Conservation (phyloP, 1,284 basidiomycete species). For the Takashimella koratensis region DNA sequence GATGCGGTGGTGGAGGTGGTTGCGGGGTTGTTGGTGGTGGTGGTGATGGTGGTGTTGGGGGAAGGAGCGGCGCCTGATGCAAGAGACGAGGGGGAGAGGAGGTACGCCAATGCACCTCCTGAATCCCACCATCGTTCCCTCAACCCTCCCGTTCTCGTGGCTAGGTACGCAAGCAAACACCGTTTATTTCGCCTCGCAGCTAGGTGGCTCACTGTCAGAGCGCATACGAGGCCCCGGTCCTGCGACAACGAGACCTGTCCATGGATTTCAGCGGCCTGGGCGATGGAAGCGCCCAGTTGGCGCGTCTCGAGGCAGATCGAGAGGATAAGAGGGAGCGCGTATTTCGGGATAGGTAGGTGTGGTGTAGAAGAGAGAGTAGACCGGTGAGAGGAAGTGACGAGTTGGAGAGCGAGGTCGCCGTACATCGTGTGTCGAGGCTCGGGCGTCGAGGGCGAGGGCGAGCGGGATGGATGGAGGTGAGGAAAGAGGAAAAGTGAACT, state of each 20-base stretch:
- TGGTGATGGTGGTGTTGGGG: background rate
- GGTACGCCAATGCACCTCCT: slow-evolving; percentile 82
- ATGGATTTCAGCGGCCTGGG: slow-evolving; percentile 34
- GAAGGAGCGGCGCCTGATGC: slow-evolving; percentile 20
- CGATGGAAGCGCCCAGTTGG: slow-evolving; percentile 61
- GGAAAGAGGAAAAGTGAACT: background rate
- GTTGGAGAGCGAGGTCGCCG: slow-evolving; percentile 77
- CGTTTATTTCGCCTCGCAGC: slow-evolving; percentile 87
- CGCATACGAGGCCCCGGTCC: slow-evolving; percentile 56
- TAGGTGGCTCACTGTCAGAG: slow-evolving; percentile 80
- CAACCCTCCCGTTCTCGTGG: slow-evolving; percentile 74
- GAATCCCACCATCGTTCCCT: slow-evolving; percentile 84
- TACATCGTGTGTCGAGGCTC: slow-evolving; percentile 48
- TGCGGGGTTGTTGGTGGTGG: slow-evolving; percentile 11
- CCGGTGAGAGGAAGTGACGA: slow-evolving; percentile 78
- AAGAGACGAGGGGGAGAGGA: slow-evolving; percentile 58
- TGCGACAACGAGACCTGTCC: slow-evolving; percentile 42
- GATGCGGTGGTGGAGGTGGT: slow-evolving; percentile 1
- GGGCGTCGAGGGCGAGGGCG: background rate
- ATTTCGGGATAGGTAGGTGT: slow-evolving; percentile 66
- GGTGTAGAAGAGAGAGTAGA: slow-evolving; percentile 71
- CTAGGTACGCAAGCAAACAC: slow-evolving; percentile 86
- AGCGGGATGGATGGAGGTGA: background rate
- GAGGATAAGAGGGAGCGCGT: slow-evolving; percentile 84
- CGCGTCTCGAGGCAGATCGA: slow-evolving; percentile 85